phyloP scores from a whole-genome alignment of 2,329 filamentous ascomycete genomes.

The Colletotrichum gloeosporioides region DNA sequence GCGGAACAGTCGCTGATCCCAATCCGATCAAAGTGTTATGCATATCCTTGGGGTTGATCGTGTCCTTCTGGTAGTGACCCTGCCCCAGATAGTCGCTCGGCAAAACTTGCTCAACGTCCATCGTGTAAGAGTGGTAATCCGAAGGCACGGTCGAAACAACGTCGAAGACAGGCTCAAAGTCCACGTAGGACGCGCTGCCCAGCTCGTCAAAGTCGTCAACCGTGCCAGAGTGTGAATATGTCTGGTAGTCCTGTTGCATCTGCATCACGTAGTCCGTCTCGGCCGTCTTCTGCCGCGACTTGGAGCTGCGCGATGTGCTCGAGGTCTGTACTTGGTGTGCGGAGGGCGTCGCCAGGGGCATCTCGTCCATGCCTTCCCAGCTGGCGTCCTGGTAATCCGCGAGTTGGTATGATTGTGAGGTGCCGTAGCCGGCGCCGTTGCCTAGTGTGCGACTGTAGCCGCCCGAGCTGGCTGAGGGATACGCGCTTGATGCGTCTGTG shows the following conservation, averaged over 20 bases:
- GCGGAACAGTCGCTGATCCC: slow-evolving; percentile 9
- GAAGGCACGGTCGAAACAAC: slow-evolving; percentile 16
- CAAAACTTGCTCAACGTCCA: slow-evolving; percentile 13
- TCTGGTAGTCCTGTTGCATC: slow-evolving; percentile 1
- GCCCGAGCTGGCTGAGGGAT: not conserved
- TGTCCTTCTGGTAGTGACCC: slow-evolving; percentile 9
- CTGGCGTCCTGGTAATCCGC: slow-evolving; percentile 9
- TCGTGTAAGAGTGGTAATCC: slow-evolving; percentile 17
- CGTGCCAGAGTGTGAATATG: not conserved
- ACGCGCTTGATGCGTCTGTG: slow-evolving; percentile 15
- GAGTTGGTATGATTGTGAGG: not conserved
- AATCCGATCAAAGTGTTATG: slow-evolving; percentile 14
- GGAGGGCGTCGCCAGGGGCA: not conserved
- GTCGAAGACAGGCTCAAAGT: slow-evolving; percentile 18
- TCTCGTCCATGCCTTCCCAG: slow-evolving; percentile 9
- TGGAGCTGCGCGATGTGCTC: not conserved
- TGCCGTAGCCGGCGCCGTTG: not conserved
- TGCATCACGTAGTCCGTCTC: slow-evolving; percentile 8
- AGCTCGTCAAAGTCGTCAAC: slow-evolving; percentile 14
- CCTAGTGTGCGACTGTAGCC: slow-evolving; percentile 11
- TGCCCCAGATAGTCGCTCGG: slow-evolving; percentile 5
- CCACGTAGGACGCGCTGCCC: not conserved
- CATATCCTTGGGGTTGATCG: slow-evolving; percentile 18
- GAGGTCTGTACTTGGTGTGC: not conserved
- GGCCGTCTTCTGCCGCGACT: not conserved